Evolutionary conservation across 129 eudicot genomes (phyloP), one percentile per base, ranked within the genome.

Genomic region (Glebionis coronaria): DNA sequence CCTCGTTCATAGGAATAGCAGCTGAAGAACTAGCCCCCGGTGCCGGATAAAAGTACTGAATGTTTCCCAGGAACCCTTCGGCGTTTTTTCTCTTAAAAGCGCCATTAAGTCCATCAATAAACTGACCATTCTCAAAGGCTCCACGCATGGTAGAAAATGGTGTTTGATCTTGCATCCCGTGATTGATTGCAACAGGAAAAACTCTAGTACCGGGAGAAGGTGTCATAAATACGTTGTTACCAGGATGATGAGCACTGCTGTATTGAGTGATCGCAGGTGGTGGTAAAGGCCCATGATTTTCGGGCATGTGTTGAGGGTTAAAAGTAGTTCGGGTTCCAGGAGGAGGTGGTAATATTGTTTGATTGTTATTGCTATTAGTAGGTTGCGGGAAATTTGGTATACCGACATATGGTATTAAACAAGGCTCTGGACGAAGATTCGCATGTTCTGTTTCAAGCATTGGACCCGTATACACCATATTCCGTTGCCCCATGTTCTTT

Each of bases 11-110:
- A 49, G 95, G 91, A 31, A 67, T 49, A 6, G 77, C 66, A 75
- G 61, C 82, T 50, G 95, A 82, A 74, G 85, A 85, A 79, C 96
- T 93, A 45, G 98, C 69, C 58, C 87, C 91, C 0, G 75, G 82
- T 25, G 79, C 70, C 19, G 86, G 69, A 82, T 81, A 65, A 51
- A 67, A 79, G 61, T 76, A 73, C 58, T 80, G 90, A 63, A 55
- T 47, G 38, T 71, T 85, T 52, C 76, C 73, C 2, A 73, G 68
- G 51, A 68, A 52, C 16, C 85, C 84, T 71, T 85, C 96, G 6
- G 83, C 87, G 35, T 77, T 80, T 57, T 92, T 92, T 80, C 87
- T 82, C 81, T 93, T 93, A 63, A 73, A 86, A 35, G 42, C 42
- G 10, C 42, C 42, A 35, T 35, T 35, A 6, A 35, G 9, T 67